Evolutionary conservation across 2,329 filamentous ascomycete species (phyloP), one percentile per base, ranked within the genome.

Genomic region (Colletotrichum liaoningense): DNA sequence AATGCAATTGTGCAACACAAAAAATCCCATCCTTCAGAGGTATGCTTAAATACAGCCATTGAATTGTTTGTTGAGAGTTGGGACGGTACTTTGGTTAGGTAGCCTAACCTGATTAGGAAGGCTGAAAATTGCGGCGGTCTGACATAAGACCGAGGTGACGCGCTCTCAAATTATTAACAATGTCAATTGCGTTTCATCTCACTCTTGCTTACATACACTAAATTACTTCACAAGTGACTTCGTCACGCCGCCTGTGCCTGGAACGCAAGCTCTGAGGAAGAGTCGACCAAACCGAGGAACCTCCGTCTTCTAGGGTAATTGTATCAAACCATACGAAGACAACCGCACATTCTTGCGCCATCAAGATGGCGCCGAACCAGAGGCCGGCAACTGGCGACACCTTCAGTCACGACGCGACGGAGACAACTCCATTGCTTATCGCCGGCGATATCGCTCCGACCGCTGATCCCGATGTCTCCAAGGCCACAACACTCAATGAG

Each of bases 31-130:
- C 8, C 6, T n/a, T 49, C 8, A n/a, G 22, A 22, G 22, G 4
- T 49, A 49, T 49, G 42, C 8, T 49, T 49, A 49, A 49, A 49
- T 9, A 52, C 75, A 22, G 79, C 79, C 19, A n/a, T 49, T 22
- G 76, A 22, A 80, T 59, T 1, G 79, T 80, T 42, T 84, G 81
- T 67, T 84, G 80, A 58, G 87, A 85, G 80, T 63, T 83, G 79
- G 16, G 79, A 81, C 1, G 86, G 86, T 22, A 42, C 2, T 7
- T 16, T 24, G n/a, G 26, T 4, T 11, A 3, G 9, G 9, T 35
- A 12, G 33, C 33, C 26, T 63, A 52, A 63, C 60, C 28, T 7
- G 8, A 54, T 24, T n/a, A 35, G 60, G 60, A 54, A 35, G 7
- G 60, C n/a, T 19, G 2, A 16, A 12, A 54, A 63, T 14, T 24